phyloP scores from a whole-genome alignment of 2,329 filamentous ascomycete species.

The Arthroderma sp. region DNA sequence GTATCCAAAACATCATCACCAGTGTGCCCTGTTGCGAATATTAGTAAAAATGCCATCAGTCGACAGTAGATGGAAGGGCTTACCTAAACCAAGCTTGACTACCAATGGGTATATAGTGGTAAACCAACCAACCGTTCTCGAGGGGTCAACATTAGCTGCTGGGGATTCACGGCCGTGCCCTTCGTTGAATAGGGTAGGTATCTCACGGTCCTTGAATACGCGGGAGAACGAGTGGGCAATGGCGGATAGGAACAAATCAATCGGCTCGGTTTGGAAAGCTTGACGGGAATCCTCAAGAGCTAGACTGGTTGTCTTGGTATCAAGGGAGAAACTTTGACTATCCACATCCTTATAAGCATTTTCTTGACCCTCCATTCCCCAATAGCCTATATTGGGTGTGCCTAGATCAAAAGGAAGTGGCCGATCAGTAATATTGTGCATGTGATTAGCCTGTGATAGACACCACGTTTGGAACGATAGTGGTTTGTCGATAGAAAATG shows the following conservation, averaged over 20 bases:
- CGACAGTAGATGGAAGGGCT: neutral
- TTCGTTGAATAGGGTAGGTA: slow-evolving; percentile 37
- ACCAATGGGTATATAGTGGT: slow-evolving; percentile 36
- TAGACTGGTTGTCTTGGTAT: slow-evolving; percentile 19
- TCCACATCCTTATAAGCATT: slow-evolving; percentile 25
- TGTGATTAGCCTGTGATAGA: slow-evolving; percentile 19
- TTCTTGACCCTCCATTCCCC: slow-evolving; percentile 21
- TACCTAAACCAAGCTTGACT: slow-evolving; percentile 14
- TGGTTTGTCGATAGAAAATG: slow-evolving; percentile 20
- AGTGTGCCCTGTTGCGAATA: neutral
- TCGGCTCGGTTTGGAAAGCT: slow-evolving; percentile 24
- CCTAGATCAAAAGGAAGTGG: slow-evolving; percentile 16
- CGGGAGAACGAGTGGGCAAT: slow-evolving; percentile 31
- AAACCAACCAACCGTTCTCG: slow-evolving; percentile 39
- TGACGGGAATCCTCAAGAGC: slow-evolving; percentile 21
- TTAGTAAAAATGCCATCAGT: neutral
- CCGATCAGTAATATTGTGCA: slow-evolving; percentile 2
- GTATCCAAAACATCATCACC: slow-evolving; percentile 18
- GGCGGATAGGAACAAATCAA: slow-evolving; percentile 26
- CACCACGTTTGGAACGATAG: slow-evolving; percentile 30
- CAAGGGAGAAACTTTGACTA: slow-evolving; percentile 22
- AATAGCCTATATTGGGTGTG: slow-evolving; percentile 23
- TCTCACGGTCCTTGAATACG: slow-evolving; percentile 29
- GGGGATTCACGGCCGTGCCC: slow-evolving; percentile 37
- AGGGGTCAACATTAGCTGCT: slow-evolving; percentile 31